A percentile compares a stretch with the other conserved stretches of the same genome.
Evolutionary conservation across 108 stramenopile genomes (phyloP).

Genomic region (Cyclotella sp.): DNA sequence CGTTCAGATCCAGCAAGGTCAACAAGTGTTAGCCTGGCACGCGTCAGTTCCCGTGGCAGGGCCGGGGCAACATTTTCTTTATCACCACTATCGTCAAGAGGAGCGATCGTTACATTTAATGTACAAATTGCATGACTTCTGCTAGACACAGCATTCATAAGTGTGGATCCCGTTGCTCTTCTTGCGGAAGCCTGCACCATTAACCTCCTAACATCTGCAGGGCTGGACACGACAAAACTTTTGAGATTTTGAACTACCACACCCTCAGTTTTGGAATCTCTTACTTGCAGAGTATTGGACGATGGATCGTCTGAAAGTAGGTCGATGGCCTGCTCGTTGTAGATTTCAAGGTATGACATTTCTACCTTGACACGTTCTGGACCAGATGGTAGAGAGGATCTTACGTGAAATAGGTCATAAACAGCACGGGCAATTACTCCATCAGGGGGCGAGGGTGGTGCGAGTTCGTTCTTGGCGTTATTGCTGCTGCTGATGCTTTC

Average conservation of each 20-base stretch:
- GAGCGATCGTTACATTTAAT: conserved; percentile 64
- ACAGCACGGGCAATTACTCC: conserved; percentile 71
- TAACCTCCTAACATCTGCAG: conserved; percentile 59
- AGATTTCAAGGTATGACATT: conserved; percentile 74
- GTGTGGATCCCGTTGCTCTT: conserved; percentile 83
- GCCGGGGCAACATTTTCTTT: background rate
- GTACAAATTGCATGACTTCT: conserved; percentile 97
- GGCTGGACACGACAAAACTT: conserved; percentile 51
- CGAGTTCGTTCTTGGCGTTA: background rate
- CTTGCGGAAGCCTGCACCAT: conserved; percentile 65
- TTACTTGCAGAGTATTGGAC: conserved; percentile 51
- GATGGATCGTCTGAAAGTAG: conserved; percentile 46
- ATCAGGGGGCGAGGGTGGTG: conserved; percentile 32
- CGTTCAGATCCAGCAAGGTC: conserved; percentile 95
- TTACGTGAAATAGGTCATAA: conserved; percentile 54
- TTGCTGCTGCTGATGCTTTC: background rate
- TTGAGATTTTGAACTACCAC: conserved; percentile 74
- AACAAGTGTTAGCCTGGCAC: conserved; percentile 79
- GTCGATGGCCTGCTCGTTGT: conserved; percentile 72
- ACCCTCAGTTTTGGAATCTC: conserved; percentile 61
- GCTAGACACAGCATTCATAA: conserved; percentile 87
- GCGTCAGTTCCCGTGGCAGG: conserved; percentile 29
- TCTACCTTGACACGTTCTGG: conserved; percentile 51
- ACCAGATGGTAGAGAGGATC: conserved; percentile 14
- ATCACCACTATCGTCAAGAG: conserved; percentile 8